phyloP scores from a whole-genome alignment of 2,329 filamentous ascomycete genomes.

The Cylindrodendrum hubeiense region DNA sequence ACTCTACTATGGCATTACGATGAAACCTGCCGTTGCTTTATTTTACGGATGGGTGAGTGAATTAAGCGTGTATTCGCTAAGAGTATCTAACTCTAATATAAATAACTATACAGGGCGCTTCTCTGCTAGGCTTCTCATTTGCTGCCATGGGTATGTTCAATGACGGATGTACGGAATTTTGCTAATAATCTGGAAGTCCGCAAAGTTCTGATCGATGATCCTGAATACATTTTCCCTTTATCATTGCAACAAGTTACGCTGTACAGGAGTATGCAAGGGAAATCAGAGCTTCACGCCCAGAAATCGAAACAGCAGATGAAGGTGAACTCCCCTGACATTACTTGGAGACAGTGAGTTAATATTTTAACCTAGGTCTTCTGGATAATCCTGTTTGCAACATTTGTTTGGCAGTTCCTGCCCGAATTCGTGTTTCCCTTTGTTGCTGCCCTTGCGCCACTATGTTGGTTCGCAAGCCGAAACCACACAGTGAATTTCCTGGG shows the following conservation, averaged over 20 bases:
- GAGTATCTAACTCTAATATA: background rate
- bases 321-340: constrained; percentile 61
- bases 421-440: constrained; percentile 72
- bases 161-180: background rate
- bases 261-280: constrained; percentile 9
- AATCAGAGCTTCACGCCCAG: constrained; percentile 48
- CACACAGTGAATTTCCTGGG: constrained; percentile 71
- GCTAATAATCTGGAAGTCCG: background rate
- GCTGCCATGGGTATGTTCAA: constrained; percentile 2
- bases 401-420: constrained; percentile 71
- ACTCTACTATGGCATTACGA: constrained; percentile 42
- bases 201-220: constrained; percentile 7
- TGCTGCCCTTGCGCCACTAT: constrained; percentile 70
- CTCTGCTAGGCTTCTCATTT: constrained; percentile 8
- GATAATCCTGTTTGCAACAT: constrained; percentile 62
- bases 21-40: constrained; percentile 10
- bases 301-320: constrained; percentile 60
- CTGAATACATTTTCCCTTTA: constrained; percentile 12
- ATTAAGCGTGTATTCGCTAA: too few species aligned
- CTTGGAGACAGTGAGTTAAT: constrained; percentile 62
- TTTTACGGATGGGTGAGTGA: constrained; percentile 11
- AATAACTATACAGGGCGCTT: background rate
- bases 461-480: constrained; percentile 72
- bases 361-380: constrained; percentile 63
- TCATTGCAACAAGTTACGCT: constrained; percentile 8